Conservation (phyloP, 2,329 filamentous ascomycete genomes). For the Hypoxylon sp. region DNA sequence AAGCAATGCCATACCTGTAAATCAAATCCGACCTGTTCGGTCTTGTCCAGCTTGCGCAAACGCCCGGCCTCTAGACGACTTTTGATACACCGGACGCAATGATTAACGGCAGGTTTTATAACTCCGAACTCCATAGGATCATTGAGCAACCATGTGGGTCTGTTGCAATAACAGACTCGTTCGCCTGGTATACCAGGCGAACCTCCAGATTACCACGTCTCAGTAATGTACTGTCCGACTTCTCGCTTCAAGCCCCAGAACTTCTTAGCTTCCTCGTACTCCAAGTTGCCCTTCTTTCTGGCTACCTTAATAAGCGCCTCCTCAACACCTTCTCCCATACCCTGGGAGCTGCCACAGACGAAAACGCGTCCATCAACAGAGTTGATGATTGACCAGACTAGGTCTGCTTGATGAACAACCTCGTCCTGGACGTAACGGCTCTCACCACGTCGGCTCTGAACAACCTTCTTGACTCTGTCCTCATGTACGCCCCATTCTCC, state of each 20-base stretch:
- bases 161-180: not conserved
- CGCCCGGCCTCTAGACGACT: slow-evolving; percentile 34
- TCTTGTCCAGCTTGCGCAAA: slow-evolving; percentile 39
- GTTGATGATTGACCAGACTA: slow-evolving; percentile 99
- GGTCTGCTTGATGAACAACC: slow-evolving; percentile 88
- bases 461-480: slow-evolving; percentile 85
- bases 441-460: slow-evolving; percentile 81
- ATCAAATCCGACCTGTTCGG: slow-evolving; percentile 20
- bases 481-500: slow-evolving; percentile 97
- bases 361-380: slow-evolving; percentile 96
- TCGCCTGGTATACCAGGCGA: not conserved
- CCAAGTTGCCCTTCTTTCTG: slow-evolving; percentile 91
- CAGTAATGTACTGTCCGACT: slow-evolving; percentile 94
- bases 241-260: slow-evolving; percentile 96
- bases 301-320: slow-evolving; percentile 88
- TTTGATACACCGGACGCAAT: slow-evolving; percentile 34
- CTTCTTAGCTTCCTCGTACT: slow-evolving; percentile 82
- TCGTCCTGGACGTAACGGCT: slow-evolving; percentile 97
- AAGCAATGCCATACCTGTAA: slow-evolving; percentile 24
- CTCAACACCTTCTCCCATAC: slow-evolving; percentile 98
- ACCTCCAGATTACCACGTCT: slow-evolving; percentile 69
- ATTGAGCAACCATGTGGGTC: slow-evolving; percentile 8
- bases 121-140: slow-evolving; percentile 6
- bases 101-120: slow-evolving; percentile 24
- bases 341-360: slow-evolving; percentile 94